Conservation (phyloP, 371 early-diverging fungal genomes). For the Mortierella sp. region DNA sequence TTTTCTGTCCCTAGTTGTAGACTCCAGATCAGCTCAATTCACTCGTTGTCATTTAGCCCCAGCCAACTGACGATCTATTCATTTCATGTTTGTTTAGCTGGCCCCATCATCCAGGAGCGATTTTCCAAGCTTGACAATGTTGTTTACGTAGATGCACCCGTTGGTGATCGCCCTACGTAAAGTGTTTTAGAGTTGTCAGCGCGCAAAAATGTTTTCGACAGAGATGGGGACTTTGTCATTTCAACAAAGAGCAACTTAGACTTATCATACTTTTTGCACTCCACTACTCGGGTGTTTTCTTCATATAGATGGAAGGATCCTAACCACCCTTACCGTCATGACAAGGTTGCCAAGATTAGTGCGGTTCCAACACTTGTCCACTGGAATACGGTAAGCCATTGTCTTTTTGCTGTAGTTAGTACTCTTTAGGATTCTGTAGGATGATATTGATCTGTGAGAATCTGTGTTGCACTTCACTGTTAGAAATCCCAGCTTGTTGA, state of each 20-base stretch:
- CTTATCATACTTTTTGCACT: not conserved
- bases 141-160: conserved; percentile 65
- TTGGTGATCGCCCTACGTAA: conserved; percentile 62
- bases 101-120: conserved; percentile 64
- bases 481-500: conserved; percentile 60
- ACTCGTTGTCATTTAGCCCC: not conserved
- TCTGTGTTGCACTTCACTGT: not conserved
- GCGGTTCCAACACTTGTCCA: conserved; percentile 70
- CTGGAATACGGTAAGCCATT: conserved; percentile 64
- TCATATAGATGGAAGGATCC: conserved; percentile 66
- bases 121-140: conserved; percentile 57
- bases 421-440: not conserved
- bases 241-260: not conserved
- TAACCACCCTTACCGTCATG: conserved; percentile 62
- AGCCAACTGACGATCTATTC: not conserved
- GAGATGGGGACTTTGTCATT: too few relatives aligned
- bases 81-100: conserved; percentile 55
- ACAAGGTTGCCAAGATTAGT: conserved; percentile 56
- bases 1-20: too few relatives aligned
- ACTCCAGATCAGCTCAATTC: too few relatives aligned
- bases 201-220: not conserved
- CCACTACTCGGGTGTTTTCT: not conserved
- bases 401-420: not conserved
- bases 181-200: not conserved
- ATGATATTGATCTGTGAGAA: not conserved